Evolutionary conservation across 768 basidiomycete genomes (phyloP), one percentile per base, ranked within the genome.

Genomic region (Rickenella mellea): DNA sequence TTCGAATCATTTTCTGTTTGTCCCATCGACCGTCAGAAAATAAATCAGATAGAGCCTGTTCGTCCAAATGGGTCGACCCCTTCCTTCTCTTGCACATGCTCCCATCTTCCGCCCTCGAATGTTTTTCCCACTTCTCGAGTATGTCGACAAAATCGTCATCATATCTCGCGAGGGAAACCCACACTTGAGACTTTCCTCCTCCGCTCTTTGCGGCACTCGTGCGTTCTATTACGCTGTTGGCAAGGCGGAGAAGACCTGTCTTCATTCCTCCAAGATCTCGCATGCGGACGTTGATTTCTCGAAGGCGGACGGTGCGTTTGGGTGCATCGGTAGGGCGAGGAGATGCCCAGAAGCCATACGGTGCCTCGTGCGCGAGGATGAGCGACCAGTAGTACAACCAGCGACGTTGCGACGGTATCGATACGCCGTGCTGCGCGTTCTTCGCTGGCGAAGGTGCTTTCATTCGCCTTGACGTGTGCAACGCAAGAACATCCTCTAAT

Each of bases 151-250:
- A 69, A 1, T 57, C 64, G 49, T 91, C 85, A 47, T 81, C 77
- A 54, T 93, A 93, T 42, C 87, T 68, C n/a, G 84, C 80, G 10
- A 92, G 61, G 15, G 83, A 86, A 2, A 69, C 78, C 84, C 82
- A 88, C 4, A 79, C 61, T 27, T 69, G 67, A 27, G 67, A 64
- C 48, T 57, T 51, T 41, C 64, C 58, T 2, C 37, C 24, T 6
- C 21, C 27, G 41, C 43, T 11, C 56, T 67, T 63, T 37, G 61
- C 61, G 38, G 64, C 54, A 46, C 56, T 66, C 12, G 73, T 59
- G 26, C 64, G 61, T 40, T 73, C 71, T 17, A 83, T 62, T 1
- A 81, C 48, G 22, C 61, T 54, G 45, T 72, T 82, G 31, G 77
- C 78, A 4, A 73, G 79, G 38, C 72, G 73, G 21, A 79, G 63